These are phyloP conservation scores for Centaurea solstitialis DNA, from an alignment of 129 eudicot genomes.

Conservation along the genomic window DNA sequence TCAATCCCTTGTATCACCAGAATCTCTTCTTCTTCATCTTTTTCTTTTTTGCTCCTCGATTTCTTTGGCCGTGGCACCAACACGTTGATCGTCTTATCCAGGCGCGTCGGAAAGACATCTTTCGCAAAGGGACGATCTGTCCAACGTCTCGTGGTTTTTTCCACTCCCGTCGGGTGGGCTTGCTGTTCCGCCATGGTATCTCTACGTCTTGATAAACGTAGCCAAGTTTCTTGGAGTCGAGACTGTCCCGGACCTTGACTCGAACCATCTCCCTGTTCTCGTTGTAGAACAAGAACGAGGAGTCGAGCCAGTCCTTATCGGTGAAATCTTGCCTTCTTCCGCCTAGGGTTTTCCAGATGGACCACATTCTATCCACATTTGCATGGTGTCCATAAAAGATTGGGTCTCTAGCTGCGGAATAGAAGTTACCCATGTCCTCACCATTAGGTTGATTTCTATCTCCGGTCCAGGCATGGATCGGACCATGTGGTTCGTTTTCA, in stretches of 20 bases:
- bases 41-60: slow-evolving; percentile 42
- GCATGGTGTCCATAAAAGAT: slow-evolving; percentile 57
- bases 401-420: slow-evolving; percentile 61
- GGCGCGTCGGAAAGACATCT: slow-evolving; percentile 34
- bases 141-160: slow-evolving; percentile 35
- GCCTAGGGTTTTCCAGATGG: slow-evolving; percentile 49
- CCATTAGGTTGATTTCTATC: slow-evolving; percentile 42
- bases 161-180: slow-evolving; percentile 45
- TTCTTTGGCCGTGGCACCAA: slow-evolving; percentile 47
- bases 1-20: slow-evolving; percentile 50
- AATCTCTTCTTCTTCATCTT: slow-evolving; percentile 43
- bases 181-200: slow-evolving; percentile 43
- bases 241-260: slow-evolving; percentile 46
- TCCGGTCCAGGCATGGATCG: slow-evolving; percentile 52
- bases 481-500: slow-evolving; percentile 50
- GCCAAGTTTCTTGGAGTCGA: slow-evolving; percentile 47
- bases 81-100: slow-evolving; percentile 29
- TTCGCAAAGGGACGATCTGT: slow-evolving; percentile 24
- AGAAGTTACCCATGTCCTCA: slow-evolving; percentile 61
- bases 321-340: slow-evolving; percentile 37
- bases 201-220: slow-evolving; percentile 43
- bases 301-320: slow-evolving; percentile 48
- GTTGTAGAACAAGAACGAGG: slow-evolving; percentile 49
- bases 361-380: slow-evolving; percentile 61
- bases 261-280: slow-evolving; percentile 53